These are phyloP conservation scores for Metschnikowia similis DNA, from an alignment of 805 yeast genomes.

Conservation along the genomic window DNA sequence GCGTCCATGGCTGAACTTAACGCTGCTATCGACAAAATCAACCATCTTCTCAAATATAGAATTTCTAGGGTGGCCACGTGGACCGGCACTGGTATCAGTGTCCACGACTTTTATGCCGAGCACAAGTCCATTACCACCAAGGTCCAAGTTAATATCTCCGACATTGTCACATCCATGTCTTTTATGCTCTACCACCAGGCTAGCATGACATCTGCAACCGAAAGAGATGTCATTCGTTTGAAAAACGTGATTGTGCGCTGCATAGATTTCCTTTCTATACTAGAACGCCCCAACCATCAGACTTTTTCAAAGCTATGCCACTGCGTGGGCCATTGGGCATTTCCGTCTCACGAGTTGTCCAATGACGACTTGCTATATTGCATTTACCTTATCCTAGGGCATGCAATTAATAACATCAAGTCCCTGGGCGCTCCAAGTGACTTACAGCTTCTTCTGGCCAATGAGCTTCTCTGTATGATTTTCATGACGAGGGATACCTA, in stretches of 20 bases:
- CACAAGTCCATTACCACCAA: slow-evolving; percentile 2
- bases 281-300: slow-evolving; percentile 20
- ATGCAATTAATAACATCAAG: slow-evolving; percentile 32
- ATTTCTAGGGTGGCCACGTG: slow-evolving; percentile 39
- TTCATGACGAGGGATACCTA: slow-evolving; percentile 73
- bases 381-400: slow-evolving; percentile 51
- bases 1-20: slow-evolving; percentile 15
- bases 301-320: slow-evolving; percentile 31
- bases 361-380: slow-evolving; percentile 65
- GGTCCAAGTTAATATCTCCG: slow-evolving; percentile 15
- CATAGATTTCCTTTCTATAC: slow-evolving; percentile 28
- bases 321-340: slow-evolving; percentile 59
- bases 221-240: slow-evolving; percentile 19
- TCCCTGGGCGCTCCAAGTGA: slow-evolving; percentile 6
- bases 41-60: slow-evolving; percentile 25
- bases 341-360: slow-evolving; percentile 61
- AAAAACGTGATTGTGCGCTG: slow-evolving; percentile 24
- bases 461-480: slow-evolving; percentile 54
- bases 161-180: slow-evolving; percentile 36
- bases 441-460: slow-evolving; percentile 20
- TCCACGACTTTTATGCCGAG: slow-evolving; percentile 18
- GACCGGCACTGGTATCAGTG: slow-evolving; percentile 32
- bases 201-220: slow-evolving; percentile 23
- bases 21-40: slow-evolving; percentile 20
- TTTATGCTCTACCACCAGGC: slow-evolving; percentile 22